Conservation (phyloP, 257 asterid species). For the Primulina tabacum region DNA sequence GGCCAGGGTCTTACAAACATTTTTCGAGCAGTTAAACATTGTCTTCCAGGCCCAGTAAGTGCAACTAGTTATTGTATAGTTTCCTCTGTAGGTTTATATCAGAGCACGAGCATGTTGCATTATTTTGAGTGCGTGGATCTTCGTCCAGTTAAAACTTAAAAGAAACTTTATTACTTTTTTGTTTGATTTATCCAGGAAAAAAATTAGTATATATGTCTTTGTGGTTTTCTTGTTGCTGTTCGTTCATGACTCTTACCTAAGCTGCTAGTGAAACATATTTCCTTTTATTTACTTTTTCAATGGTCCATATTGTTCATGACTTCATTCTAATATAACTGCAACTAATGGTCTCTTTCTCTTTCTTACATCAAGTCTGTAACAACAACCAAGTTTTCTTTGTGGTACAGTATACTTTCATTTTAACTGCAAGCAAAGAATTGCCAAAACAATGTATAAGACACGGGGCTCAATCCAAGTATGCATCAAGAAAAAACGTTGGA, state of each 20-base stretch:
- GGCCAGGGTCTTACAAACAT: slow-evolving; percentile 58
- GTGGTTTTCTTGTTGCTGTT: background rate
- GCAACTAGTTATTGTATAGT: background rate
- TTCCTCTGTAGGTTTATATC: slow-evolving; percentile 1
- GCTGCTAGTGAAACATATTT: background rate
- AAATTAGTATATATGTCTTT: background rate
- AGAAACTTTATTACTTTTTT: background rate
- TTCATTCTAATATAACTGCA: background rate
- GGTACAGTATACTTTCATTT: slow-evolving; percentile 83
- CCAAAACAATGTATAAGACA: slow-evolving; percentile 73
- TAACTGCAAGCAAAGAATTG: slow-evolving; percentile 81
- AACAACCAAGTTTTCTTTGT: slow-evolving; percentile 16
- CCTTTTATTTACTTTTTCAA: background rate
- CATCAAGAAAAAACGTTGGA: slow-evolving; percentile 74
- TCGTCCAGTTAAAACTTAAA: background rate
- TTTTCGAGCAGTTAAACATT: slow-evolving; percentile 77
- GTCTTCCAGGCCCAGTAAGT: slow-evolving; percentile 94
- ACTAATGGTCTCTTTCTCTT: slow-evolving; percentile 7
- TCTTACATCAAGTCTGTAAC: slow-evolving; percentile 12
- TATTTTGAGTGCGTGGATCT: too few relatives aligned
- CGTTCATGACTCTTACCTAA: background rate
- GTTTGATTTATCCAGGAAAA: background rate
- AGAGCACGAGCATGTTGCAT: background rate
- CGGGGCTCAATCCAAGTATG: slow-evolving; percentile 73
- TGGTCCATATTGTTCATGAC: background rate